phyloP scores from a whole-genome alignment of 768 basidiomycete species.

The Mycena olivaceomarginata region DNA sequence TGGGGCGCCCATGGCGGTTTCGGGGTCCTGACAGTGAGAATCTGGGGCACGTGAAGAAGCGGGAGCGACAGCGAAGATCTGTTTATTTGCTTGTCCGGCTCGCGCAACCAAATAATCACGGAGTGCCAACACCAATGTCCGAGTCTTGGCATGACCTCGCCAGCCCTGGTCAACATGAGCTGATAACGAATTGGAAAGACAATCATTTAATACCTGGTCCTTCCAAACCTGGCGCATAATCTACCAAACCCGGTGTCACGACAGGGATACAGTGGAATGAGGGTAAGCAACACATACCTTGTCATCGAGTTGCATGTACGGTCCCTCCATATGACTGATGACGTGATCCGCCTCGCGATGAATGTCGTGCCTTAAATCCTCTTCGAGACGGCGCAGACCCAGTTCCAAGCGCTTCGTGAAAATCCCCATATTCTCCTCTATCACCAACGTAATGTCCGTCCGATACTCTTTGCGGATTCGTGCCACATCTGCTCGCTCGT shows the following conservation, averaged over 20 bases:
- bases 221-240: constrained; percentile 36
- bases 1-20: constrained; percentile 15
- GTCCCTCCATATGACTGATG: constrained; percentile 14
- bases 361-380: constrained; percentile 24
- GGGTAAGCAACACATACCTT: constrained; percentile 8
- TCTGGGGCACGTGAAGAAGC: neutral
- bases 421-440: constrained; percentile 22
- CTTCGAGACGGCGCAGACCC: constrained; percentile 1
- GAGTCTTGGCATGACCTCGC: constrained; percentile 34
- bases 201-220: constrained; percentile 19
- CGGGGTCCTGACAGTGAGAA: constrained; percentile 28
- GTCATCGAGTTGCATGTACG: constrained; percentile 16
- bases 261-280: neutral
- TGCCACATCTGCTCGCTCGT: neutral
- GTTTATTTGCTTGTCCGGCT: neutral
- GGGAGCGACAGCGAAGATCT: neutral
- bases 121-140: constrained; percentile 23
- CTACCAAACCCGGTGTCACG: constrained; percentile 3
- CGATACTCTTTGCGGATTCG: constrained; percentile 12
- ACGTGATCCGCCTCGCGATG: constrained; percentile 15
- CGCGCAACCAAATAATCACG: constrained; percentile 35
- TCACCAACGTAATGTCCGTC: constrained; percentile 3
- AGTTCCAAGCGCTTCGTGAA: constrained; percentile 24
- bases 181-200: neutral
- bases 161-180: constrained; percentile 17